A percentile compares a stretch with the other conserved stretches of the same genome.
Evolutionary conservation across 805 yeast species (phyloP).

Genomic region (Zygoascus ofunaensis): DNA sequence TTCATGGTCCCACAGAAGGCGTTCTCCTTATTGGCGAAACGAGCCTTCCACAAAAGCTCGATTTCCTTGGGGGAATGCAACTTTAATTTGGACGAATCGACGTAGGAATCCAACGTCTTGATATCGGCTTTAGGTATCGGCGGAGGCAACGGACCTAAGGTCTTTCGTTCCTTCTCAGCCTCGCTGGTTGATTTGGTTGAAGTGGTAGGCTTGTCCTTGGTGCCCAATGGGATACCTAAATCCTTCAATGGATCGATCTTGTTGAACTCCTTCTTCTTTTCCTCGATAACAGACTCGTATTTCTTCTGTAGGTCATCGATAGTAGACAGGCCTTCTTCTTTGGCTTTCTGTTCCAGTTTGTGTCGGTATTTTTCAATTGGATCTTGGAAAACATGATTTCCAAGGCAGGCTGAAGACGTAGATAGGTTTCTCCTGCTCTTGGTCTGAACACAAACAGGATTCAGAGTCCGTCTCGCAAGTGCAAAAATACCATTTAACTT

Average conservation of each 20-base stretch:
- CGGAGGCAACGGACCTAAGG: slow-evolving; percentile 19
- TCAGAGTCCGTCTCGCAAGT: no score
- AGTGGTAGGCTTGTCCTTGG: slow-evolving; percentile 6
- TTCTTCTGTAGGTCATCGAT: slow-evolving; percentile 55
- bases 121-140: slow-evolving; percentile 33
- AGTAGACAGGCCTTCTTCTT: slow-evolving; percentile 34
- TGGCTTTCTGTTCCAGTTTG: slow-evolving; percentile 35
- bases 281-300: slow-evolving; percentile 51
- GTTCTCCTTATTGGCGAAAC: slow-evolving; percentile 55
- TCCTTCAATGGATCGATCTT: slow-evolving; percentile 55
- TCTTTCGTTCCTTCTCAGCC: slow-evolving; percentile 11
- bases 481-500: no score
- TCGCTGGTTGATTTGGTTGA: not conserved
- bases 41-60: slow-evolving; percentile 80
- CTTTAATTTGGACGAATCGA: slow-evolving; percentile 58
- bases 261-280: slow-evolving; percentile 46
- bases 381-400: not conserved
- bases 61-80: slow-evolving; percentile 53
- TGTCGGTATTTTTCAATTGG: slow-evolving; percentile 31
- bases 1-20: slow-evolving; percentile 59
- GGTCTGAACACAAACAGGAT: no score
- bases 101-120: slow-evolving; percentile 61
- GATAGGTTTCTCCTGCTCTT: no score
- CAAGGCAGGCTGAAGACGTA: not conserved
- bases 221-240: slow-evolving; percentile 24